Conservation (phyloP, 495 filamentous ascomycete species). For the Chaetomidium leptoderma region DNA sequence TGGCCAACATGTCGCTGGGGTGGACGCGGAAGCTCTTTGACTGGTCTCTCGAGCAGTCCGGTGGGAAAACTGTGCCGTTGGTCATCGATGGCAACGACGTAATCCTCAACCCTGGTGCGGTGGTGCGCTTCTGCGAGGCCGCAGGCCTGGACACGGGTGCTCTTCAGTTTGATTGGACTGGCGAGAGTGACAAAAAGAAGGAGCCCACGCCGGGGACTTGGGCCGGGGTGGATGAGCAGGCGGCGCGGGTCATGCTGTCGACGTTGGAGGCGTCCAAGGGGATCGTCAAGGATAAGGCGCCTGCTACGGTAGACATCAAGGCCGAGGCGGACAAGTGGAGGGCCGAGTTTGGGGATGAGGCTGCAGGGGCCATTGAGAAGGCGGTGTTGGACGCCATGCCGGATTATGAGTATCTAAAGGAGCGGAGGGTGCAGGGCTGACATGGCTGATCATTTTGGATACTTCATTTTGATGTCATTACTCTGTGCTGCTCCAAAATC, state of each 20-base stretch:
- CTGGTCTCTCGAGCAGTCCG: background rate
- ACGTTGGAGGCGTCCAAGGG: background rate
- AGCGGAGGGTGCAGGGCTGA: too few relatives aligned
- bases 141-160: background rate
- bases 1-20: background rate
- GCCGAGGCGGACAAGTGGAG: slow-evolving; percentile 45
- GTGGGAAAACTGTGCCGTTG: background rate
- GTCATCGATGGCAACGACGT: slow-evolving; percentile 13
- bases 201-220: background rate
- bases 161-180: background rate
- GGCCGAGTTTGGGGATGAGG: slow-evolving; percentile 44
- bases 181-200: background rate
- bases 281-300: slow-evolving; percentile 10
- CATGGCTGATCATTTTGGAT: too few relatives aligned
- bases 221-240: background rate
- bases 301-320: slow-evolving; percentile 31
- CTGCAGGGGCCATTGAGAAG: slow-evolving; percentile 33
- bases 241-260: background rate
- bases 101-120: background rate
- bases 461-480: too few relatives aligned
- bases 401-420: too few relatives aligned
- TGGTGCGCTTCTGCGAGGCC: background rate
- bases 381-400: slow-evolving; percentile 41
- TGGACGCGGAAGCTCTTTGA: slow-evolving; percentile 2
- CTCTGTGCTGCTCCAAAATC: too few relatives aligned